Base-by-base conservation (phyloP, 306 rosid genomes). In the Cyclanthera cordifolia region DNA sequence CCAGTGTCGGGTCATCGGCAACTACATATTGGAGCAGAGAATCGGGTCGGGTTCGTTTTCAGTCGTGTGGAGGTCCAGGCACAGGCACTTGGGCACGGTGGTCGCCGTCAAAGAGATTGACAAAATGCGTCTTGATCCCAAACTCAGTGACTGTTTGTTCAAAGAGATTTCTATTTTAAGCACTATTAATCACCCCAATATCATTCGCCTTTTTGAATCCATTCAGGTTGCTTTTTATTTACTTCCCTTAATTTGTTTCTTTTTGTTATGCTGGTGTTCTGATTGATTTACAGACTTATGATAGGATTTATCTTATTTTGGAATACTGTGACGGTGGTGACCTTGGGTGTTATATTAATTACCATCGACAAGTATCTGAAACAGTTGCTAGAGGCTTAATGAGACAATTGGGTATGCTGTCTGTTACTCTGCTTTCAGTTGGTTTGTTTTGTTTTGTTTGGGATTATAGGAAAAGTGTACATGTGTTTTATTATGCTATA, bases 241-340 rank as follows among this genome's bases (percentile, higher is more conserved):
- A 65, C 6, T 11, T 9, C 50, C 52, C 21, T 53, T 41, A 1
- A 1, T 4, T 21, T 55, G 5, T 52, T 32, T n/a, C 13, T 6
- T 1, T 46, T 24, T 32, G 41, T 43, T 15, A n/a, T 45, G 30
- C 25, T 37, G 15, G 54, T 27, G 72, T 67, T 72, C 10, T 74
- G 66, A 72, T 74, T 63, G 74, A 50, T 78, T 72, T 67, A 58
- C 75, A 94, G 99, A 83, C 90, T 37, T 47, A 79, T 76, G 96
- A 94, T 27, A 88, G 79, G 78, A 83, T 94, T 79, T 94, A 80
- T 85, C 95, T 94, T 75, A 83, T 94, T 68, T 78, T 94, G 95
- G 99, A 94, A 86, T 94, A 86, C 69, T 94, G 99, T 77, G 85
- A 83, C 74, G 95, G 95, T 47, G 99, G 99, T 57, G 99, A 94